These are phyloP conservation scores for Chaetomium cochliodes DNA, from an alignment of 495 filamentous ascomycete species.

Conservation along the genomic window DNA sequence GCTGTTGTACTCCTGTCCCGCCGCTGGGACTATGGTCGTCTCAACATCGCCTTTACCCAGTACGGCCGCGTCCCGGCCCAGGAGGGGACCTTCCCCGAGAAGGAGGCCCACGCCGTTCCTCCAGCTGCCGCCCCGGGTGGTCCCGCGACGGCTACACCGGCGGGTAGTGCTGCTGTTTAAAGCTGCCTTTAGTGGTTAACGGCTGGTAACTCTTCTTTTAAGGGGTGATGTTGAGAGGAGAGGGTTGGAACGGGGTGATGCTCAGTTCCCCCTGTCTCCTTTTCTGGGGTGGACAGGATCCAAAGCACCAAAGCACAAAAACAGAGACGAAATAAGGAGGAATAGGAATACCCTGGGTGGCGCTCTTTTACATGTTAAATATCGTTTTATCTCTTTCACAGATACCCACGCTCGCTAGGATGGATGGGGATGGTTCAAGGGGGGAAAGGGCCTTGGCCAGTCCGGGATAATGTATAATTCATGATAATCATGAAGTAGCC, in stretches of 20 bases:
- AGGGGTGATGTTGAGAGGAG: neutral
- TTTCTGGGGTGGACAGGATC: neutral
- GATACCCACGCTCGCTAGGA: slow-evolving; percentile 22
- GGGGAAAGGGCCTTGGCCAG: neutral
- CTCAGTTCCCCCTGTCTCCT: neutral
- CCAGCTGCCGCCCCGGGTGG: neutral
- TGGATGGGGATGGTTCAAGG: neutral
- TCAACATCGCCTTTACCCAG: slow-evolving; percentile 55
- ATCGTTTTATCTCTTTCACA: neutral
- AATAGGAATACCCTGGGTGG: neutral
- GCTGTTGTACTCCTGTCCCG: slow-evolving; percentile 41
- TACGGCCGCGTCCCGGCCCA: slow-evolving; percentile 49
- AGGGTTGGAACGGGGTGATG: neutral
- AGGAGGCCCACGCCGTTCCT: slow-evolving; percentile 26
- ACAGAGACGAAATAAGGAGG: neutral
- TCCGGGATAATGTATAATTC: slow-evolving; percentile 17
- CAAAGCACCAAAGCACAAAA: neutral
- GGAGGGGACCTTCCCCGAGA: slow-evolving; percentile 47
- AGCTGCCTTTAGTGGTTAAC: neutral
- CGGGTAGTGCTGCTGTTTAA: slow-evolving; percentile 15
- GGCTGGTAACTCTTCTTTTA: no score
- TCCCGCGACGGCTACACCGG: slow-evolving; percentile 19
- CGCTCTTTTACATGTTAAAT: neutral
- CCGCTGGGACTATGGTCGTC: slow-evolving; percentile 48
- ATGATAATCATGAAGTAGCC: neutral